These are phyloP conservation scores for Cinchona pubescens DNA, from an alignment of 257 asterid species.

Conservation along the genomic window DNA sequence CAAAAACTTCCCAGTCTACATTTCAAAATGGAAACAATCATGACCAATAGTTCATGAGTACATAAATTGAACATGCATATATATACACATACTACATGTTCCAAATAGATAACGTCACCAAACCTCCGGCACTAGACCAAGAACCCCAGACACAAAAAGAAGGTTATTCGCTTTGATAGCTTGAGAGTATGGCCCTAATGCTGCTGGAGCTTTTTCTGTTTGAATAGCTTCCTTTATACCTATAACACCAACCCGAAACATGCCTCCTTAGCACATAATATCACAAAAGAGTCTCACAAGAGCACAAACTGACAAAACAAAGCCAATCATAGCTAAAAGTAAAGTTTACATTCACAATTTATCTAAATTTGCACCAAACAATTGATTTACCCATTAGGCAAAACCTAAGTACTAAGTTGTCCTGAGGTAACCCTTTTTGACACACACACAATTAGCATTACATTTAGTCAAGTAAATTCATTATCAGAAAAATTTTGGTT, in stretches of 20 bases:
- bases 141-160: conserved; percentile 75
- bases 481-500: neutral
- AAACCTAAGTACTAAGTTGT: neutral
- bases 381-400: neutral
- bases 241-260: neutral
- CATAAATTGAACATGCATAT: neutral
- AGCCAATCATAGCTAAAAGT: neutral
- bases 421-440: neutral
- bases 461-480: neutral
- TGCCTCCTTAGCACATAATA: neutral
- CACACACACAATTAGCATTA: neutral
- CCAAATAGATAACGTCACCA: conserved; percentile 26
- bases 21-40: conserved; percentile 14
- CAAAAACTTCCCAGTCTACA: conserved; percentile 83
- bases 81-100: neutral
- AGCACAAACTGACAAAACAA: neutral
- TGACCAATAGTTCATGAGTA: neutral
- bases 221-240: conserved; percentile 67
- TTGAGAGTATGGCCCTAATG: conserved; percentile 94
- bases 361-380: neutral
- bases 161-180: conserved; percentile 81
- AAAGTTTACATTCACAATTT: neutral
- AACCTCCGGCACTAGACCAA: conserved; percentile 77
- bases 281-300: neutral
- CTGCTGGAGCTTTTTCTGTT: conserved; percentile 93